A percentile compares a stretch with the other conserved stretches of the same genome.
Conservation (phyloP, 2,329 filamentous ascomycete genomes). For the Chrysosporium keratinophilum region DNA sequence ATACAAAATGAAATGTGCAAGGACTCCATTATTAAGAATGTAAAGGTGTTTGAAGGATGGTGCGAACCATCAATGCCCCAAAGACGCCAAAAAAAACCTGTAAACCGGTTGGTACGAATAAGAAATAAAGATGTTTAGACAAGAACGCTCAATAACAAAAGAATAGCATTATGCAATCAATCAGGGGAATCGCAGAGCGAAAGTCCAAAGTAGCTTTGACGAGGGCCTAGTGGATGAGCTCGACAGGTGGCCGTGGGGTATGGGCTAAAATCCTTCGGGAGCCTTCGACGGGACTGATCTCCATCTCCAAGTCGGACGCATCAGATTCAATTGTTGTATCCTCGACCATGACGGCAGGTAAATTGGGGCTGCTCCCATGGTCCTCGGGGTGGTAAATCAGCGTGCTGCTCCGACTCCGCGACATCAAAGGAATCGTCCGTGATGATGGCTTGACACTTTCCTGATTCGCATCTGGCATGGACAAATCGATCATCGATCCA, state of each 20-base stretch:
- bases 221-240: slow-evolving; percentile 41
- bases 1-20: too few relatives aligned
- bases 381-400: slow-evolving; percentile 54
- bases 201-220: not conserved
- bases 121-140: not conserved
- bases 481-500: slow-evolving; percentile 12
- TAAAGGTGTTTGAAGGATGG: too few relatives aligned
- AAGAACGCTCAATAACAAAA: slow-evolving; percentile 1
- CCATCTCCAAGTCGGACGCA: slow-evolving; percentile 37
- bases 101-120: too few relatives aligned
- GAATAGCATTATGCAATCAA: not conserved
- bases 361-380: slow-evolving; percentile 48
- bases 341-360: slow-evolving; percentile 55
- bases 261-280: slow-evolving; percentile 39
- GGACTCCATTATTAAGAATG: too few relatives aligned
- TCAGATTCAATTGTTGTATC: slow-evolving; percentile 43
- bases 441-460: slow-evolving; percentile 19
- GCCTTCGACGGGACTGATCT: slow-evolving; percentile 35
- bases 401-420: slow-evolving; percentile 45
- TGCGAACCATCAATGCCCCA: too few relatives aligned
- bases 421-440: slow-evolving; percentile 21
- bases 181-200: not conserved
- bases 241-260: slow-evolving; percentile 47
- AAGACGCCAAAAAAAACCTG: too few relatives aligned
- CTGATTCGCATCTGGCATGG: slow-evolving; percentile 9